Conservation (phyloP, 169 alveolate species). For the Cyclospora cayetanensis region DNA sequence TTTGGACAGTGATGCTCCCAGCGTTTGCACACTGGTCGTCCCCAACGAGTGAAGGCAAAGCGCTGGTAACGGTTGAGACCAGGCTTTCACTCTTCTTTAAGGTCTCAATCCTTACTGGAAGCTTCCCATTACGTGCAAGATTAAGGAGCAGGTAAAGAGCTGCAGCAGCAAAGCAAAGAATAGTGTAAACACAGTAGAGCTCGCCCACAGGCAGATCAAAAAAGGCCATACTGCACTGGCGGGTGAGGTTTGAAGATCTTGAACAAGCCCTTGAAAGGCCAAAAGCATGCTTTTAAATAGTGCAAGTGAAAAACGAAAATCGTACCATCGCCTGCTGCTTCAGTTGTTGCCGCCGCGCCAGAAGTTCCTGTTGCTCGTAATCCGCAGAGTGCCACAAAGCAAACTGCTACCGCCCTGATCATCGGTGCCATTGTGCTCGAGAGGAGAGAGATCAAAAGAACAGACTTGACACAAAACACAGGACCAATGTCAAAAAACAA, state of each 20-base stretch:
- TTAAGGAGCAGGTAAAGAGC: background rate
- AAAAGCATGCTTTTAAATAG: background rate
- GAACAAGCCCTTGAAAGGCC: background rate
- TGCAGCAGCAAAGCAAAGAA: background rate
- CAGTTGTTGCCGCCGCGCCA: background rate
- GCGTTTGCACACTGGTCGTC: background rate
- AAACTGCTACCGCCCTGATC: background rate
- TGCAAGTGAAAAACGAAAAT: background rate
- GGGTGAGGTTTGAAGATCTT: background rate
- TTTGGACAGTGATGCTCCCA: background rate
- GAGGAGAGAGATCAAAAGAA: background rate
- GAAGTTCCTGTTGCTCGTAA: background rate
- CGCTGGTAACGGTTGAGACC: background rate
- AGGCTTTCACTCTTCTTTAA: background rate
- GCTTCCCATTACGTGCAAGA: background rate
- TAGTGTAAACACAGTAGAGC: too few species aligned
- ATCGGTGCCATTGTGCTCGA: background rate
- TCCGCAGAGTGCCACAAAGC: background rate
- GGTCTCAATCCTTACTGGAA: background rate
- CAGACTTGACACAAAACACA: background rate
- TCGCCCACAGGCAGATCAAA: too few species aligned
- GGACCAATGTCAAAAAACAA: background rate
- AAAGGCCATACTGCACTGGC: background rate
- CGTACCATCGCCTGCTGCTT: background rate
- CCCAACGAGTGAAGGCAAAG: background rate